Base-by-base conservation (phyloP, 345 rosid genomes). In the Lepidium sativum region DNA sequence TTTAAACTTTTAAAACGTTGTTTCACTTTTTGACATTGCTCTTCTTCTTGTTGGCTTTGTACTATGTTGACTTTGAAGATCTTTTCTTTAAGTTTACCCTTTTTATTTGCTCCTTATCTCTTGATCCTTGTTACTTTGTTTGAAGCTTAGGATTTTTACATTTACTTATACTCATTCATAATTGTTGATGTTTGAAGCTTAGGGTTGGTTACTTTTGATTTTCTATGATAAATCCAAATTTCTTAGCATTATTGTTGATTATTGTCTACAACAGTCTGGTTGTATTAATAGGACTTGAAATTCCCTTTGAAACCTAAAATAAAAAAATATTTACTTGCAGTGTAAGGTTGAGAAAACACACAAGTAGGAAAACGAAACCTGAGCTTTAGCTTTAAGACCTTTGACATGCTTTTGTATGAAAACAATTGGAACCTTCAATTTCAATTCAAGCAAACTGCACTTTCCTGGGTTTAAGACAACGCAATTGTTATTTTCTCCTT, bases 381-480 rank as follows among this genome's bases (percentile, higher is more conserved):
- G 66, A 65, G 21, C 61, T 42, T 58, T 20, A 41, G 39, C 68
- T 34, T 51, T 60, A 12, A 59, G 14, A 31, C 39, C 9, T n/a
- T 31, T 56, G 25, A 12, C 41, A 50, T 53, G 38, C 40, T 64
- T 72, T 50, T 51, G 37, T 14, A 42, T 57, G 54, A 65, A 66
- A 65, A 57, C 48, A 50, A 9, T 41, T 47, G 39, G 60, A 72
- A 15, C 50, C 76, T 72, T 72, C 42, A 35, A 72, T 72, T 72
- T 65, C 25, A 72, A 65, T 65, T 14, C 71, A 72, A 72, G 76
- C 63, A 72, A 65, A 41, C 76, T 21, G 12, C 47, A 48, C 51
- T 56, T 71, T 65, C 66, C 35, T 42, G 13, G 71, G 61, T 58
- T 72, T 23, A 65, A 65, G 76, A 25, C 35, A 72, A 72, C 65